These are phyloP conservation scores for Blumeria hordei DNA, from an alignment of 2,329 filamentous ascomycete genomes.

Conservation along the genomic window DNA sequence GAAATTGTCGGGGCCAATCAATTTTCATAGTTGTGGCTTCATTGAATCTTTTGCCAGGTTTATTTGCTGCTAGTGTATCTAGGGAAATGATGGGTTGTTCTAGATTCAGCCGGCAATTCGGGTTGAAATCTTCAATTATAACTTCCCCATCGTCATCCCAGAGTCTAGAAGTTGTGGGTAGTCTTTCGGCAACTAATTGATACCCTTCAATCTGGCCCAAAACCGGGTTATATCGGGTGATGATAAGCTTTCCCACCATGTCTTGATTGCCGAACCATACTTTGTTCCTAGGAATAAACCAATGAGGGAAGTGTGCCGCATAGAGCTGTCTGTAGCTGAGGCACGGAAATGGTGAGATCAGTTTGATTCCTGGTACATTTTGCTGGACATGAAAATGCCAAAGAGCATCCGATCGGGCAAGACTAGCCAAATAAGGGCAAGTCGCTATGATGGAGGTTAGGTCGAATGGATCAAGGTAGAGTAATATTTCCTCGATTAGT, in stretches of 20 bases:
- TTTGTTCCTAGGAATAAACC: conserved; percentile 61
- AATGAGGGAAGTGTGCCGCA: conserved; percentile 49
- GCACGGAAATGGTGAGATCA: conserved; percentile 33
- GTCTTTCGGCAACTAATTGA: conserved; percentile 42
- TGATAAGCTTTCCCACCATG: conserved; percentile 48
- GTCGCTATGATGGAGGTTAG: conserved; percentile 34
- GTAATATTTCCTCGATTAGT: conserved; percentile 47
- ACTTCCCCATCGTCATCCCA: conserved; percentile 44
- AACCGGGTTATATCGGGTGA: conserved; percentile 52
- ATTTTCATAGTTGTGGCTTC: conserved; percentile 27
- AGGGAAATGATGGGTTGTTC: conserved; percentile 40
- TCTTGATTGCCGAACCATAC: conserved; percentile 67
- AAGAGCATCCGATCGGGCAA: conserved; percentile 39
- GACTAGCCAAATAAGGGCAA: conserved; percentile 33
- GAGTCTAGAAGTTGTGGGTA: conserved; percentile 26
- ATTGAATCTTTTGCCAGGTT: conserved; percentile 18
- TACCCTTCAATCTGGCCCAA: conserved; percentile 62
- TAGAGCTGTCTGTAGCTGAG: conserved; percentile 48
- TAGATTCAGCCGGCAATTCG: conserved; percentile 43
- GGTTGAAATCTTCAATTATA: conserved; percentile 49
- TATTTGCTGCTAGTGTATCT: conserved; percentile 2
- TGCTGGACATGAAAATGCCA: conserved; percentile 50
- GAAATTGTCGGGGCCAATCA: neutral
- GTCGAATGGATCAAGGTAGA: conserved; percentile 37
- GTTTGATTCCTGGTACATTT: conserved; percentile 31